Evolutionary conservation across 1,284 basidiomycete species (phyloP), one percentile per base, ranked within the genome.

Genomic region (Malassezia sympodialis): DNA sequence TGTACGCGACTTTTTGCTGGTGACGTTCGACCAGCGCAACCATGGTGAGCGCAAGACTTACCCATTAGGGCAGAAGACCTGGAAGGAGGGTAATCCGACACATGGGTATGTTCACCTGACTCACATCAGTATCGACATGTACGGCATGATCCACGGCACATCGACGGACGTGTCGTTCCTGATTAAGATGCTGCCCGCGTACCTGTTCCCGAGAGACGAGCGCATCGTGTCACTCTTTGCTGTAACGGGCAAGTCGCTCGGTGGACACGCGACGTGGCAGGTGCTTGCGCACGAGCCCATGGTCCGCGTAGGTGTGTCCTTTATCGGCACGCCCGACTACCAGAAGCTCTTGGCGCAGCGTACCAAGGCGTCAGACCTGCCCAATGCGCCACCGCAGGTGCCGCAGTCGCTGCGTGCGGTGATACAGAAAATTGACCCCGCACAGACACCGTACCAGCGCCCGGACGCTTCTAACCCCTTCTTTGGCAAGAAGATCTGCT

Each of bases 231-330:
- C 77, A 3, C 79, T 83, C 56, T 91, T 84, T 82, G 82, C 83
- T 31, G 70, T 76, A 14, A 79, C 80, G 0, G 87, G 87, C 0
- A 80, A 84, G 60, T 85, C 83, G 60, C 79, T 89, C 0, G 87
- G 87, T 0, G 87, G 86, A 0, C 87, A 89, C 67, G 79, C 85
- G 0, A 79, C 83, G 0, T 89, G 87, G 87, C 79, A 86, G 31
- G 77, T 79, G 0, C 78, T 88, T 17, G 63, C 65, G 12, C 58
- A 59, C 37, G 87, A 90, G 58, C 80, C 84, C 8, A 79, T 85
- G 23, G 76, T 90, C 53, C 79, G 73, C 35, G 77, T 87, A 45
- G 87, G 83, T 0, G 82, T 90, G 26, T 84, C 87, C 4, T 78
- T 81, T 62, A 80, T 81, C 58, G 88, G 87, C 30, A 87, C 86